phyloP scores from a whole-genome alignment of 2,329 filamentous ascomycete genomes.

The Aspergillus udagawae region DNA sequence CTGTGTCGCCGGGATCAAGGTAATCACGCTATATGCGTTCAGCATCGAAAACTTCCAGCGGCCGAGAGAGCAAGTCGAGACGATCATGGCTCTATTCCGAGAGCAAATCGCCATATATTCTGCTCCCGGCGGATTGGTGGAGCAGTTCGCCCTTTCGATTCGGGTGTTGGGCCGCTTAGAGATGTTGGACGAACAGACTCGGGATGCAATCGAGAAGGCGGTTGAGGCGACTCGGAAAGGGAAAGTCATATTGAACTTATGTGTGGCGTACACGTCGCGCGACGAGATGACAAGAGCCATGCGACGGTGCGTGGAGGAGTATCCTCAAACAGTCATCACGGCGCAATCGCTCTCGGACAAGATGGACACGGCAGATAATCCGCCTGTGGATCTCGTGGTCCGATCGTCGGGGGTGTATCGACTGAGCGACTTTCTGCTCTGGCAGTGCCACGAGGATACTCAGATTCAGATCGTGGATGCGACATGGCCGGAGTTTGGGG shows the following conservation, averaged over 20 bases:
- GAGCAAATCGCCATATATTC: neutral
- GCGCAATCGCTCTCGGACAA: neutral
- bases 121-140: neutral
- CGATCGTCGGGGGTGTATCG: constrained; percentile 11
- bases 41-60: constrained; percentile 14
- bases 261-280: neutral
- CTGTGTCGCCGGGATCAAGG: neutral
- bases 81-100: neutral
- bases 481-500: neutral
- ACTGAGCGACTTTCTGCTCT: constrained; percentile 14
- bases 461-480: neutral
- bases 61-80: constrained; percentile 6
- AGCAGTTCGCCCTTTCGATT: neutral
- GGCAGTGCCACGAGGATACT: neutral
- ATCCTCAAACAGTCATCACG: neutral
- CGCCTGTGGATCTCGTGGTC: constrained; percentile 10
- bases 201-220: too few species aligned
- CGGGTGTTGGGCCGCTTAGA: neutral
- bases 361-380: neutral
- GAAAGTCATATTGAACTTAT: neutral
- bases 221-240: neutral
- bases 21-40: constrained; percentile 11
- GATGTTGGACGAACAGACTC: too few species aligned
- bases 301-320: too few species aligned
- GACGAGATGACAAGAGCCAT: neutral